These are phyloP conservation scores for Castanea sativa DNA, from an alignment of 306 rosid species.

Conservation along the genomic window DNA sequence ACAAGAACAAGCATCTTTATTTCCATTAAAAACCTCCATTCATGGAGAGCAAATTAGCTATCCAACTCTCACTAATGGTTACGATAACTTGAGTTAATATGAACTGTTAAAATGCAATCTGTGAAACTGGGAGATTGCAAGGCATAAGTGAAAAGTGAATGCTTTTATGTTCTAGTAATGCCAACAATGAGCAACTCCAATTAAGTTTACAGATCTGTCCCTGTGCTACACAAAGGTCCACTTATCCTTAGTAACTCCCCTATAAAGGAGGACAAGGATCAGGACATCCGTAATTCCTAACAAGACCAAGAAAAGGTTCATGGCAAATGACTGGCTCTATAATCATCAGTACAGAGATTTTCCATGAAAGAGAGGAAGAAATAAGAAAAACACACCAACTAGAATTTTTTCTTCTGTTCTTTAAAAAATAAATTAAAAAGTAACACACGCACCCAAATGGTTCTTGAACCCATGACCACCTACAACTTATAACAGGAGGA, in stretches of 20 bases:
- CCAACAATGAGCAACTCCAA: background rate
- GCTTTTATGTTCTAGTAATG: background rate
- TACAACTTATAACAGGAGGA: too few relatives aligned
- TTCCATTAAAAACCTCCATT: constrained; percentile 10
- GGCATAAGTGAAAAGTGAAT: background rate
- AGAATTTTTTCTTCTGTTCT: too few relatives aligned
- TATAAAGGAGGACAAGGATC: constrained; percentile 6
- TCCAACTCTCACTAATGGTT: background rate
- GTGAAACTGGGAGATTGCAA: background rate
- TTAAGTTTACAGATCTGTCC: background rate
- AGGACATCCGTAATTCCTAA: background rate
- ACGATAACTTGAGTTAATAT: background rate
- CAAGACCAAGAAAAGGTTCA: constrained; percentile 3
- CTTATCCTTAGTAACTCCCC: background rate
- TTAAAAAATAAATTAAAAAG: too few relatives aligned
- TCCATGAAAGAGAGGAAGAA: constrained; percentile 1
- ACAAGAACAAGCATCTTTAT: constrained; percentile 12
- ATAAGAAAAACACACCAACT: background rate
- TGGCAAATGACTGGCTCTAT: background rate
- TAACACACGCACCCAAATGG: too few relatives aligned
- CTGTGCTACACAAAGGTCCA: constrained; percentile 10
- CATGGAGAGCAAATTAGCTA: constrained; percentile 1
- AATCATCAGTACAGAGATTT: background rate
- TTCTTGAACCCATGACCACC: too few relatives aligned
- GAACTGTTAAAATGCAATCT: background rate